Evolutionary conservation across 192 early-diverging fungal species (phyloP).

Genomic region (Coemansia sp.): DNA sequence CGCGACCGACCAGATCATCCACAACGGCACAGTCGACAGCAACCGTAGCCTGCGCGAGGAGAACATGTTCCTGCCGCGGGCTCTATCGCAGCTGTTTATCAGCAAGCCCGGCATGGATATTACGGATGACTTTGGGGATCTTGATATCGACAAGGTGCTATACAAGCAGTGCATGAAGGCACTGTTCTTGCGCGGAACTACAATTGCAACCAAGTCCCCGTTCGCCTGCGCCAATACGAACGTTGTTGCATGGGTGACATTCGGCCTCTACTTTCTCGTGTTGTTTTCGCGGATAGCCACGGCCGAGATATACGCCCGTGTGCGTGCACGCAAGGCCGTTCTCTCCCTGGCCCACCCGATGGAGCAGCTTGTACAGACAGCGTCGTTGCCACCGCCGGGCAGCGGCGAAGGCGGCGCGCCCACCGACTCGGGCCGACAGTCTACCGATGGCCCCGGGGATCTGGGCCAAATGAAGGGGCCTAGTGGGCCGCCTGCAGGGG

Average conservation of each 20-base stretch:
- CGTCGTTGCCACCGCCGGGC: no score
- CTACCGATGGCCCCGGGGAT: no score
- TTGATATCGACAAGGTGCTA: slow-evolving; percentile 19
- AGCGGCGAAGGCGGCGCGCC: no score
- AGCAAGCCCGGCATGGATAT: slow-evolving; percentile 32
- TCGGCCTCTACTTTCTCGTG: slow-evolving; percentile 36
- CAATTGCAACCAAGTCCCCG: slow-evolving; percentile 26
- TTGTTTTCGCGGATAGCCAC: slow-evolving; percentile 28
- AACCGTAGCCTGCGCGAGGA: slow-evolving; percentile 16
- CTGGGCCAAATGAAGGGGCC: no score
- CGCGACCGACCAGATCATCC: slow-evolving; percentile 21
- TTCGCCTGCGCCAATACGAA: slow-evolving; percentile 50
- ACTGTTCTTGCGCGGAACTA: slow-evolving; percentile 40
- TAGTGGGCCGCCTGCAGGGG: no score
- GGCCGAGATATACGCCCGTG: slow-evolving; percentile 25
- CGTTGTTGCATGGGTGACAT: slow-evolving; percentile 46
- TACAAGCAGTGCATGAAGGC: slow-evolving; percentile 35
- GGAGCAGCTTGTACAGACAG: no score
- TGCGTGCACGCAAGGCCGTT: slow-evolving; percentile 31
- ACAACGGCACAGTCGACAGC: slow-evolving; percentile 31
- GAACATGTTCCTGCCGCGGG: slow-evolving; percentile 25
- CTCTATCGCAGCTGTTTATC: slow-evolving; percentile 31
- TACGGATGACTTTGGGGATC: slow-evolving; percentile 4
- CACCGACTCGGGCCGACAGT: no score
- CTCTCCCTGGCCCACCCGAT: not conserved